phyloP scores from a whole-genome alignment of 257 asterid genomes.

The Solanum ossicruentum region DNA sequence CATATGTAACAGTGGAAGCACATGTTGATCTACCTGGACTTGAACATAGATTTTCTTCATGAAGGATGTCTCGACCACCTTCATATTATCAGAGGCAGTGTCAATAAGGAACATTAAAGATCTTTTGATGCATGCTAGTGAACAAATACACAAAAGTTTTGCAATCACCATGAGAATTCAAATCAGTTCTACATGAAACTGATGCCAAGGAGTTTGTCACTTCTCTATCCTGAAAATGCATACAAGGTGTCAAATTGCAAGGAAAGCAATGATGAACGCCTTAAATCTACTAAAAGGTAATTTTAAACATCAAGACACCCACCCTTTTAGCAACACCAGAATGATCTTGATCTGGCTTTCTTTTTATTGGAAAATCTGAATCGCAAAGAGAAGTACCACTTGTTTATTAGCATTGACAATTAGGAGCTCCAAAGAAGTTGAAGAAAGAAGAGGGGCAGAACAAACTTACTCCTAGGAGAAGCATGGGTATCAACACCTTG shows the following conservation, averaged over 20 bases:
- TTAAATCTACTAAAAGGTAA: not conserved
- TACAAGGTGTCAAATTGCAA: not conserved
- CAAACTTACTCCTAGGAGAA: constrained; percentile 38
- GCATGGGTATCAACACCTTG: constrained; percentile 11
- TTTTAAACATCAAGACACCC: constrained; percentile 12
- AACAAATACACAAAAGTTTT: not conserved
- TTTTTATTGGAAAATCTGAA: constrained; percentile 31
- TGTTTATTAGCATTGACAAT: not conserved
- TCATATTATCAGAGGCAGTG: constrained; percentile 7
- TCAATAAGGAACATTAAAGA: constrained; percentile 3
- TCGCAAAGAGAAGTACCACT: not conserved
- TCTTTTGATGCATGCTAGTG: not conserved
- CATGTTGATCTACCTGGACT: constrained; percentile 9
- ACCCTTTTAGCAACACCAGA: constrained; percentile 24
- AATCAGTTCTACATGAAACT: constrained; percentile 6
- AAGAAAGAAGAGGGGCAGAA: not conserved
- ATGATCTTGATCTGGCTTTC: constrained; percentile 12
- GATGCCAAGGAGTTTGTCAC: constrained; percentile 14
- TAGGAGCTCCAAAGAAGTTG: not conserved
- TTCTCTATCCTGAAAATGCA: constrained; percentile 20
- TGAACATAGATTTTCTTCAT: constrained; percentile 15
- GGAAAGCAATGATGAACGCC: not conserved
- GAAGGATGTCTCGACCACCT: constrained; percentile 28
- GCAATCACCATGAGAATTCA: constrained; percentile 43
- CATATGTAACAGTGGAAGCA: constrained; percentile 13